Conservation (phyloP, 2,329 filamentous ascomycete genomes). For the Alternaria viburni region DNA sequence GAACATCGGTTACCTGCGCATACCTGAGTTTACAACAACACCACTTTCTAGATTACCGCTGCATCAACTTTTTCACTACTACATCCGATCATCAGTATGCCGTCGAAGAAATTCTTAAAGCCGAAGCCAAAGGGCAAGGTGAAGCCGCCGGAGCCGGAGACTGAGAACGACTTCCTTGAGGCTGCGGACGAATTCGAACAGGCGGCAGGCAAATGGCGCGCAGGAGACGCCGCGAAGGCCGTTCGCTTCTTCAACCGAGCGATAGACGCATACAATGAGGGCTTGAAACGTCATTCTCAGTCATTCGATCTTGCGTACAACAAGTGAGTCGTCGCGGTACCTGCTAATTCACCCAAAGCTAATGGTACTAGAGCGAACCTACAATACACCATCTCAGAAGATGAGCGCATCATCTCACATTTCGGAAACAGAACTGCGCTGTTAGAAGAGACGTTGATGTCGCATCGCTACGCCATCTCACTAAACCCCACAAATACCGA, state of each 20-base stretch:
- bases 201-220: slow-evolving; percentile 76
- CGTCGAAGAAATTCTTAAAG: slow-evolving; percentile 41
- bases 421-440: slow-evolving; percentile 63
- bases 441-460: slow-evolving; percentile 65
- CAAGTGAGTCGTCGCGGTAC: slow-evolving; percentile 58
- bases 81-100: slow-evolving; percentile 20
- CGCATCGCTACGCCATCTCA: slow-evolving; percentile 66
- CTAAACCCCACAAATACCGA: slow-evolving; percentile 70
- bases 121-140: slow-evolving; percentile 39
- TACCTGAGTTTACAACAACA: not conserved
- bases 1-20: not conserved
- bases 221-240: slow-evolving; percentile 71
- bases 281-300: slow-evolving; percentile 64
- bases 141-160: slow-evolving; percentile 59
- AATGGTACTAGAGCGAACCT: slow-evolving; percentile 64
- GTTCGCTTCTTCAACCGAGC: slow-evolving; percentile 68
- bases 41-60: not conserved
- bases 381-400: slow-evolving; percentile 72
- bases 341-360: not conserved
- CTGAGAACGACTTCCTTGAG: slow-evolving; percentile 72
- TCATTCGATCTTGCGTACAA: slow-evolving; percentile 78
- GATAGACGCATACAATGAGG: slow-evolving; percentile 70
- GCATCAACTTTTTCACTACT: not conserved
- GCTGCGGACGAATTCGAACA: slow-evolving; percentile 73
- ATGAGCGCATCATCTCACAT: slow-evolving; percentile 66